Base-by-base conservation (phyloP, 345 rosid species). In the Camelina hispida region DNA sequence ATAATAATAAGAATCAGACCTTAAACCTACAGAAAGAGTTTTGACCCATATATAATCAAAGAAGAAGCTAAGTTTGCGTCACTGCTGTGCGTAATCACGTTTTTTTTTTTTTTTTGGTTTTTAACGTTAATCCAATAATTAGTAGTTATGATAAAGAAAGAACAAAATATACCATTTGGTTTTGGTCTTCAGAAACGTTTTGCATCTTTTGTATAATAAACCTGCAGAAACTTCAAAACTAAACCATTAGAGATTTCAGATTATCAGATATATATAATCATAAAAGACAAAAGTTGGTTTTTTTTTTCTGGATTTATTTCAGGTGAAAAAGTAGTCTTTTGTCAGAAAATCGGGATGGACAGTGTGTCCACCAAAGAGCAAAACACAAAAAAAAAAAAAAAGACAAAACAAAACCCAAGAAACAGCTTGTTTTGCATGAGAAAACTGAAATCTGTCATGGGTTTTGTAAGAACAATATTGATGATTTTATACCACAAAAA, bases 111-210 rank as follows among this genome's bases (percentile, higher is more conserved):
- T 2, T 46, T n/a, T 5, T 46, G 18, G 51, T 46, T 46, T 46
- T 16, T 46, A 46, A n/a, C 2, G 51, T 46, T 13, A 46, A 44
- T 1, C 16, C 60, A 15, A 60, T 16, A 25, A 20, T 55, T 28
- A 34, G 7, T 1, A 68, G 35, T n/a, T 58, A 15, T 54, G 10
- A 61, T 59, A 4, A 9, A 61, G 16, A 62, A 54, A 44, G 9
- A 53, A 44, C 5, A 69, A 40, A 44, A 64, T 40, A 52, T 78
- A 78, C 81, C 81, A 43, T 60, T 32, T 66, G 73, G 43, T 51
- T 66, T 54, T 78, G 69, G 63, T 66, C 72, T 72, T 65, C 77
- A 9, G 62, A 55, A 72, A 40, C 77, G 69, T 59, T 78, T 18
- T 66, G 73, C 81, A 78, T 78, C 77, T 66, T 72, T 59, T 46